Conservation (phyloP, 2,329 filamentous ascomycete species). For the Colletotrichum gigasporum region DNA sequence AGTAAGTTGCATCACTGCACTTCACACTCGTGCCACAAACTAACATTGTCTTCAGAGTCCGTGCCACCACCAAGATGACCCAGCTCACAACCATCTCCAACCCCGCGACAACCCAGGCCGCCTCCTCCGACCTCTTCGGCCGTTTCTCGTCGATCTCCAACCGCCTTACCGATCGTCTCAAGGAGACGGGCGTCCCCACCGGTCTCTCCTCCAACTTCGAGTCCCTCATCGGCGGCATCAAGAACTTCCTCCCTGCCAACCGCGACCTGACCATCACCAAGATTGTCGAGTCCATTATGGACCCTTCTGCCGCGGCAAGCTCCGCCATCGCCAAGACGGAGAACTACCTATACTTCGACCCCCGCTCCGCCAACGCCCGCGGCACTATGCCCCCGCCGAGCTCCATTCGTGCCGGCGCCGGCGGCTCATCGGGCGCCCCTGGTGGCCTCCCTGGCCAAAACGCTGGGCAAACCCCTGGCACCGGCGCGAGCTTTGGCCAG, state of each 20-base stretch:
- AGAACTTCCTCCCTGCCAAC: slow-evolving; percentile 97
- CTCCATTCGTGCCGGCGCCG: slow-evolving; percentile 58
- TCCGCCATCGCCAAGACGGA: slow-evolving; percentile 97
- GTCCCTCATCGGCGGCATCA: slow-evolving; percentile 92
- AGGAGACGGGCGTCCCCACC: slow-evolving; percentile 83
- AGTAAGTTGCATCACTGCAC: slow-evolving; percentile 61
- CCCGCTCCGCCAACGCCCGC: slow-evolving; percentile 89
- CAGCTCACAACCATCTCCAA: slow-evolving; percentile 93
- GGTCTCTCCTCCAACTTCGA: slow-evolving; percentile 83
- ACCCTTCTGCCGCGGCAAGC: slow-evolving; percentile 87
- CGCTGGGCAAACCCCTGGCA: slow-evolving; percentile 65
- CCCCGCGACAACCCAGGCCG: slow-evolving; percentile 69
- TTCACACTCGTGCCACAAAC: slow-evolving; percentile 26
- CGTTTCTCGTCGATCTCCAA: slow-evolving; percentile 93
- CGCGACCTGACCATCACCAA: slow-evolving; percentile 97
- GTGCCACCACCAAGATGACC: slow-evolving; percentile 96
- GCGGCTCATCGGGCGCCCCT: slow-evolving; percentile 48
- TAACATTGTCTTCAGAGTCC: slow-evolving; percentile 66
- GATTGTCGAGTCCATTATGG: slow-evolving; percentile 98
- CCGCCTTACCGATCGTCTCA: slow-evolving; percentile 91
- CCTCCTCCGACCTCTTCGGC: slow-evolving; percentile 84
- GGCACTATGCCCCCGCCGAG: slow-evolving; percentile 89
- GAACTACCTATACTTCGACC: slow-evolving; percentile 96
- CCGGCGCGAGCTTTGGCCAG: slow-evolving; percentile 88
- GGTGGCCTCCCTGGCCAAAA: slow-evolving; percentile 56